Evolutionary conservation across 169 alveolate genomes (phyloP).

Genomic region (Plasmodium relictum): DNA sequence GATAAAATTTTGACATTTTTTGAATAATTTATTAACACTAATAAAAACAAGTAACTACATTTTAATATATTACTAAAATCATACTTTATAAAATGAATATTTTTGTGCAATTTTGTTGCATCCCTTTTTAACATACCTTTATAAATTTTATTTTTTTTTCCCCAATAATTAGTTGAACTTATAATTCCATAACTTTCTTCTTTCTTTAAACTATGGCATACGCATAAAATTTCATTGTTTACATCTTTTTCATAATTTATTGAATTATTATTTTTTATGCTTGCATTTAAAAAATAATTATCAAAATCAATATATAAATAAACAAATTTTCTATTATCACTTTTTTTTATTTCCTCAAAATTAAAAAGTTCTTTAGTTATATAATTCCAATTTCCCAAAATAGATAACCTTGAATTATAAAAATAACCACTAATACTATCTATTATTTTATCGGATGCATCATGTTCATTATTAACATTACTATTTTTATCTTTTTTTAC

Average conservation of each 20-base stretch:
- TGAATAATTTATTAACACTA: slow-evolving; percentile 57
- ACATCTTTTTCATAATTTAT: neutral
- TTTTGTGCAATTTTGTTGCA: slow-evolving; percentile 41
- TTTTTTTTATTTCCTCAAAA: slow-evolving; percentile 53
- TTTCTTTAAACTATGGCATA: slow-evolving; percentile 70
- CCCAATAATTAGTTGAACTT: slow-evolving; percentile 75
- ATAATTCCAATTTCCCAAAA: slow-evolving; percentile 64
- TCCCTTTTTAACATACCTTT: slow-evolving; percentile 70
- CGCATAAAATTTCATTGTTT: slow-evolving; percentile 36
- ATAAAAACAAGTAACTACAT: slow-evolving; percentile 53
- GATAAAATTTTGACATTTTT: slow-evolving; percentile 57
- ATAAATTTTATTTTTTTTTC: slow-evolving; percentile 37
- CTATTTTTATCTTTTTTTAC: neutral
- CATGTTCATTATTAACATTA: neutral
- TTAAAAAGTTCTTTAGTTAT: slow-evolving; percentile 37
- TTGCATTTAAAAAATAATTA: slow-evolving; percentile 67
- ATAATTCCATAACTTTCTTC: slow-evolving; percentile 62
- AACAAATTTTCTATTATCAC: slow-evolving; percentile 20
- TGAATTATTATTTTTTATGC: slow-evolving; percentile 19
- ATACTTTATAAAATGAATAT: slow-evolving; percentile 45
- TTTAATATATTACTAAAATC: slow-evolving; percentile 67
- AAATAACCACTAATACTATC: slow-evolving; percentile 32
- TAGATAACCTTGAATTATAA: slow-evolving; percentile 43
- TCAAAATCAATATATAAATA: slow-evolving; percentile 72
- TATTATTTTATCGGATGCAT: slow-evolving; percentile 21